Evolutionary conservation across 2,329 filamentous ascomycete species (phyloP).

Genomic region (Monosporascus cannonballus): DNA sequence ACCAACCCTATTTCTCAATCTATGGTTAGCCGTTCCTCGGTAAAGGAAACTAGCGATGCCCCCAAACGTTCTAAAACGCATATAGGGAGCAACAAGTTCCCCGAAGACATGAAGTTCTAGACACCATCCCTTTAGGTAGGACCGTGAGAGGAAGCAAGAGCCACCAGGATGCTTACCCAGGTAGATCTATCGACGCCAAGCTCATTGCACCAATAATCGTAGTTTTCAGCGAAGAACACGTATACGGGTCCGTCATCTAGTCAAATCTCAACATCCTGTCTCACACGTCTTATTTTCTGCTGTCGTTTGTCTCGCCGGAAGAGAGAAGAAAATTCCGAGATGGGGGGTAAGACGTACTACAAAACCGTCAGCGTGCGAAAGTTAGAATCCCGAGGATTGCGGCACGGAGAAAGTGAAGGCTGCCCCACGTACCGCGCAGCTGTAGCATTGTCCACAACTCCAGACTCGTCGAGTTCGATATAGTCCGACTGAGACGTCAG

Average conservation of each 20-base stretch:
- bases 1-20: constrained; percentile 8
- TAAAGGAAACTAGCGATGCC: too few relatives aligned
- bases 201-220: constrained; percentile 18
- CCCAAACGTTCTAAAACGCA: too few relatives aligned
- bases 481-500: constrained; percentile 11
- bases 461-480: constrained; percentile 15
- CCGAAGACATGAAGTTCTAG: too few relatives aligned
- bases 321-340: background rate
- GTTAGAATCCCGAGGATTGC: background rate
- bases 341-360: background rate
- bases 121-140: too few relatives aligned
- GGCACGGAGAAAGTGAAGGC: too few relatives aligned
- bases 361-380: background rate
- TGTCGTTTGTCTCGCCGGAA: background rate
- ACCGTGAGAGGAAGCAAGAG: too few relatives aligned
- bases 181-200: constrained; percentile 11
- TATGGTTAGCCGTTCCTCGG: too few relatives aligned
- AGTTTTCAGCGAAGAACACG: constrained; percentile 18
- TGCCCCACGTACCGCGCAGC: constrained; percentile 3
- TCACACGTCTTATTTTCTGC: background rate
- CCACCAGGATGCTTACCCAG: constrained; percentile 1
- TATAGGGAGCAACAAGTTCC: too few relatives aligned
- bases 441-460: constrained; percentile 12
- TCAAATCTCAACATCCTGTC: background rate
- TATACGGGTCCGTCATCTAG: constrained; percentile 19